Conservation (phyloP, 768 basidiomycete species). For the Tricholoma sp. region DNA sequence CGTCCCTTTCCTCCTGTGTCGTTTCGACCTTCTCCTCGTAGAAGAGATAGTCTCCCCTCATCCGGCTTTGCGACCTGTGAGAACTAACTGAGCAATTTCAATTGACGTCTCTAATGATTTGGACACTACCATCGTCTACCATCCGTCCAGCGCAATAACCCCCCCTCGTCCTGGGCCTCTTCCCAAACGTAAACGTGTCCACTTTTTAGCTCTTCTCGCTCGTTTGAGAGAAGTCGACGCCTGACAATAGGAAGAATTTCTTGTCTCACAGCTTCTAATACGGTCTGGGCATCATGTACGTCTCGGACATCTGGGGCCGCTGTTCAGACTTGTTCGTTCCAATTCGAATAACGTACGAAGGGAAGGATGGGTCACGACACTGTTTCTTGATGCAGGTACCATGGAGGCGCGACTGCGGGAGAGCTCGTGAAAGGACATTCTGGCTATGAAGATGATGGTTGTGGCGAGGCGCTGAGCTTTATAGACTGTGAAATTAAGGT, state of each 20-base stretch:
- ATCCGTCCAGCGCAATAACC: slow-evolving; percentile 75
- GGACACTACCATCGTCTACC: slow-evolving; percentile 63
- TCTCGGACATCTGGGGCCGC: slow-evolving; percentile 60
- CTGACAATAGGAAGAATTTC: slow-evolving; percentile 67
- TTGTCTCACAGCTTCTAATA: slow-evolving; percentile 72
- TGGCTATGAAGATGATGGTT: slow-evolving; percentile 10
- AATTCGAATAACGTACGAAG: slow-evolving; percentile 31
- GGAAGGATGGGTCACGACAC: slow-evolving; percentile 42
- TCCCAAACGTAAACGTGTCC: slow-evolving; percentile 87
- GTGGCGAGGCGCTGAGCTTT: slow-evolving; percentile 12
- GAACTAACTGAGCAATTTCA: slow-evolving; percentile 1
- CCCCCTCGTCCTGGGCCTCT: slow-evolving; percentile 72
- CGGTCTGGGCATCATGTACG: slow-evolving; percentile 71
- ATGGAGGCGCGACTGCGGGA: slow-evolving; percentile 18
- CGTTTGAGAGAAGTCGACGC: slow-evolving; percentile 61
- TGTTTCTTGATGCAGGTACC: slow-evolving; percentile 17
- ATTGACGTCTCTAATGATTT: neutral
- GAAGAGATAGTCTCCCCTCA: slow-evolving; percentile 79
- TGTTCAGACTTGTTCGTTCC: neutral
- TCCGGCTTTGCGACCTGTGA: slow-evolving; percentile 75
- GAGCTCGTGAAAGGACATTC: slow-evolving; percentile 14
- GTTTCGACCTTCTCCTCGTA: slow-evolving; percentile 83
- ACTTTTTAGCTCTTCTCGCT: slow-evolving; percentile 63
- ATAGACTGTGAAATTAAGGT: slow-evolving; percentile 21
- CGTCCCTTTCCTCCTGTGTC: slow-evolving; percentile 73